phyloP scores from a whole-genome alignment of 345 rosid genomes.

The Populus simonii region DNA sequence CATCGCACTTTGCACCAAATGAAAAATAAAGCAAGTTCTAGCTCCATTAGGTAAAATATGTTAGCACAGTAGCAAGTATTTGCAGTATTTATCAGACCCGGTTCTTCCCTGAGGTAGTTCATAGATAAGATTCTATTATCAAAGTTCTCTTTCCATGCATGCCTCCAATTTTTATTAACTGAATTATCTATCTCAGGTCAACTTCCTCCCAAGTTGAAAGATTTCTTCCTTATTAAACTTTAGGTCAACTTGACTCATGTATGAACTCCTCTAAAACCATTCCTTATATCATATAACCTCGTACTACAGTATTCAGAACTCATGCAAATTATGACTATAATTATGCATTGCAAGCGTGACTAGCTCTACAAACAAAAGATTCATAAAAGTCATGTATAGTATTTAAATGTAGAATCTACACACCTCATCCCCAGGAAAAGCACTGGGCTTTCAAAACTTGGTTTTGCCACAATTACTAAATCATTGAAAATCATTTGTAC shows the following conservation, averaged over 20 bases:
- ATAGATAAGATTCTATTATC: not conserved
- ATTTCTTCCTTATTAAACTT: not conserved
- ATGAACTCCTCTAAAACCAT: not conserved
- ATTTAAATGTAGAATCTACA: not conserved
- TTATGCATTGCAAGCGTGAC: not conserved
- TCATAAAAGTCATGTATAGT: not conserved
- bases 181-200: not conserved
- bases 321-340: not conserved
- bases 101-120: not conserved
- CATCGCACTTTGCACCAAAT: not conserved
- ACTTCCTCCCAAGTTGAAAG: not conserved
- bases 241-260: not conserved
- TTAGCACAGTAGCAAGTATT: not conserved
- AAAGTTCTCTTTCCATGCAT: not conserved
- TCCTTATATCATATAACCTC: not conserved
- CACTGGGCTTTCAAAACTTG: not conserved
- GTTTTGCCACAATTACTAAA: not conserved
- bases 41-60: not conserved
- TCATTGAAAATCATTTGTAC: not conserved
- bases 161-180: not conserved
- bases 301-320: not conserved
- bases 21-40: not conserved
- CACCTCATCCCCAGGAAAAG: not conserved
- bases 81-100: not conserved
- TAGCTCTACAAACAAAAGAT: not conserved